Evolutionary conservation across 106 monocot genomes (phyloP).

Genomic region (Triglochin maritima): DNA sequence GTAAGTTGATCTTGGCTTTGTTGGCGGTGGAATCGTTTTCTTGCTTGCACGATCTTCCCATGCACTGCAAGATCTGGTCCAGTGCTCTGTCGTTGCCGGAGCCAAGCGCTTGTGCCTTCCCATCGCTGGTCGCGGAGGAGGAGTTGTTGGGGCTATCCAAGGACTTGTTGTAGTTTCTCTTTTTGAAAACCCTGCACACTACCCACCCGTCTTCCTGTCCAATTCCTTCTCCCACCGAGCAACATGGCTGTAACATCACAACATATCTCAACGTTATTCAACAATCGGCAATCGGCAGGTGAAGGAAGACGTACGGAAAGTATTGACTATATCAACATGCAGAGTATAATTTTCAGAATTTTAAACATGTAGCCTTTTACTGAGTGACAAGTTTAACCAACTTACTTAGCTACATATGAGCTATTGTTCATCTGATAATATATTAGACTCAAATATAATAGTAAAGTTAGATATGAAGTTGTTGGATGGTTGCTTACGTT

Average conservation of each 20-base stretch:
- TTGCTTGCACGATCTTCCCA: conserved; percentile 63
- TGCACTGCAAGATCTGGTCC: conserved; percentile 75
- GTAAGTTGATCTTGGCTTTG: neutral
- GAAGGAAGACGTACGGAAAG: too few species aligned
- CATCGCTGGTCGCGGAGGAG: conserved; percentile 19
- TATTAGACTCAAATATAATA: too few species aligned
- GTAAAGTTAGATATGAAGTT: neutral
- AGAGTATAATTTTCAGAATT: too few species aligned
- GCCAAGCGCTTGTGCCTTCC: conserved; percentile 23
- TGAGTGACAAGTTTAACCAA: too few species aligned
- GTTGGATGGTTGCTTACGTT: conserved; percentile 5
- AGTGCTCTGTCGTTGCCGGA: conserved; percentile 35
- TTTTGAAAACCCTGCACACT: conserved; percentile 94
- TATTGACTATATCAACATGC: too few species aligned
- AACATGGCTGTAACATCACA: conserved; percentile 3
- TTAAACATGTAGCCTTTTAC: too few species aligned
- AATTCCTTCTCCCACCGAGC: conserved; percentile 14
- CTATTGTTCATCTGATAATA: too few species aligned
- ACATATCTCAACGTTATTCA: too few species aligned
- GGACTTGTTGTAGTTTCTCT: conserved; percentile 66
- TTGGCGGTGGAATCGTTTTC: conserved; percentile 12
- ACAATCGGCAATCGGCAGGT: too few species aligned
- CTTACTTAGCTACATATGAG: too few species aligned
- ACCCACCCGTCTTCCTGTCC: conserved; percentile 90
- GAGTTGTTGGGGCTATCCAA: conserved; percentile 25